Percentiles rank a stretch among this genome's conserved stretches.
These are phyloP conservation scores for Macaranga tanarius DNA, from an alignment of 441 rosid species.

Conservation along the genomic window DNA sequence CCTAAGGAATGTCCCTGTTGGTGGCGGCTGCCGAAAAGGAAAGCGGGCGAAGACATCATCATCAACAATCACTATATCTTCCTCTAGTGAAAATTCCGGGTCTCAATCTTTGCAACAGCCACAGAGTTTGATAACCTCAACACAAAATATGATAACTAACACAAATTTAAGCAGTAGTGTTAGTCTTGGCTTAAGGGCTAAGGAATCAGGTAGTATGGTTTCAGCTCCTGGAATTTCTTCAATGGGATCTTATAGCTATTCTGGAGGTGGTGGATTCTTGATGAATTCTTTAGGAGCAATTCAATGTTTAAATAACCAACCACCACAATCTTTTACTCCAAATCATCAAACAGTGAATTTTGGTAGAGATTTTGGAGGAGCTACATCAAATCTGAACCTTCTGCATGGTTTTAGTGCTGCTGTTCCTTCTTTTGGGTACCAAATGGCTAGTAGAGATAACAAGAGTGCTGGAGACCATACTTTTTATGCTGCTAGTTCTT, in stretches of 20 bases:
- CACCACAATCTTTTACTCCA: conserved; percentile 11
- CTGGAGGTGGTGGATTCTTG: conserved; percentile 40
- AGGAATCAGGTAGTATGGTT: conserved; percentile 26
- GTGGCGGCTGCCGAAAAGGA: conserved; percentile 59
- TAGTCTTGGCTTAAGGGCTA: conserved; percentile 22
- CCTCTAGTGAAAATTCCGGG: conserved; percentile 33
- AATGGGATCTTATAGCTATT: conserved; percentile 31
- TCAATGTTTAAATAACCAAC: conserved; percentile 33
- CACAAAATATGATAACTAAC: conserved; percentile 22
- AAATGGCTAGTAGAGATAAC: conserved; percentile 22
- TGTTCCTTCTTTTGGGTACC: conserved; percentile 29
- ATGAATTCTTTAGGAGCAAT: conserved; percentile 45
- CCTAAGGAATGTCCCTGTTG: conserved; percentile 68
- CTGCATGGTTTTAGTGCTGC: conserved; percentile 35
- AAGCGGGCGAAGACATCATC: conserved; percentile 44
- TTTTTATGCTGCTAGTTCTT: conserved; percentile 19
- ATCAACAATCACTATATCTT: not conserved
- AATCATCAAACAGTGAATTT: conserved; percentile 25
- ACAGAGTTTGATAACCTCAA: conserved; percentile 1
- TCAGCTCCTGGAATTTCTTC: conserved; percentile 27
- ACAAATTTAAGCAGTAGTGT: conserved; percentile 16
- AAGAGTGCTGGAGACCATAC: conserved; percentile 20
- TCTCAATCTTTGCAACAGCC: conserved; percentile 12
- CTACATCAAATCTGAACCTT: conserved; percentile 39
- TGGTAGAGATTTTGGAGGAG: conserved; percentile 25